Conservation (phyloP, 2,329 filamentous ascomycete species). For the Phialocephala sp. region DNA sequence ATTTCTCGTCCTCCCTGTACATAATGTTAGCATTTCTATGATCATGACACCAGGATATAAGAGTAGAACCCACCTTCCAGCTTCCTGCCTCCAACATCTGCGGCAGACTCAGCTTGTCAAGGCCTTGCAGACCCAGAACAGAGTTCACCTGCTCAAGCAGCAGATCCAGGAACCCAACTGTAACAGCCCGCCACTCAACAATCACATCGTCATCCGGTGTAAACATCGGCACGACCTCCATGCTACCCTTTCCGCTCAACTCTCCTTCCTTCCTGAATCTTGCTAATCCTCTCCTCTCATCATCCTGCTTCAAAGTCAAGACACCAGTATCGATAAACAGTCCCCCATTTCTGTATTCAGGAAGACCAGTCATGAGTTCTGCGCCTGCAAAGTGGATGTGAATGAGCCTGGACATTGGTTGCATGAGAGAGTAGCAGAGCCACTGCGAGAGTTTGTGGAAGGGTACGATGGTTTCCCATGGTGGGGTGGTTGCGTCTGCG, state of each 20-base stretch:
- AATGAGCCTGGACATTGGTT: constrained; percentile 83
- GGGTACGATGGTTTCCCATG: constrained; percentile 83
- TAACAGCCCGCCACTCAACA: constrained; percentile 79
- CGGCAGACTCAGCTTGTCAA: constrained; percentile 74
- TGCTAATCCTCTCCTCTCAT: constrained; percentile 72
- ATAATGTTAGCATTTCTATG: constrained; percentile 28
- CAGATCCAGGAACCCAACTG: constrained; percentile 76
- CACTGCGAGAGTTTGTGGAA: constrained; percentile 96
- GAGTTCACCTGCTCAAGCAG: constrained; percentile 72
- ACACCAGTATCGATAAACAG: constrained; percentile 86
- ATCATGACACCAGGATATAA: constrained; percentile 5
- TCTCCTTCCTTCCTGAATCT: constrained; percentile 74
- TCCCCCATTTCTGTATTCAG: constrained; percentile 92
- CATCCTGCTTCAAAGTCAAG: constrained; percentile 73
- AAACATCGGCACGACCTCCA: constrained; percentile 78
- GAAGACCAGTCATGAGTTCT: constrained; percentile 83
- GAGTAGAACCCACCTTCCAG: constrained; percentile 78
- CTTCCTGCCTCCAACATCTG: constrained; percentile 95
- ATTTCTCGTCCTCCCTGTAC: constrained; percentile 86
- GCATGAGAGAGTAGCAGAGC: constrained; percentile 93
- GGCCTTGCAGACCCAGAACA: constrained; percentile 69
- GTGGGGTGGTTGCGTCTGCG: constrained; percentile 52
- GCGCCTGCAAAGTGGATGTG: constrained; percentile 81
- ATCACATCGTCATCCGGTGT: constrained; percentile 76
- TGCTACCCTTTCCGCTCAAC: constrained; percentile 71